phyloP scores from a whole-genome alignment of 2,329 filamentous ascomycete species.

The Ascochyta koolunga region DNA sequence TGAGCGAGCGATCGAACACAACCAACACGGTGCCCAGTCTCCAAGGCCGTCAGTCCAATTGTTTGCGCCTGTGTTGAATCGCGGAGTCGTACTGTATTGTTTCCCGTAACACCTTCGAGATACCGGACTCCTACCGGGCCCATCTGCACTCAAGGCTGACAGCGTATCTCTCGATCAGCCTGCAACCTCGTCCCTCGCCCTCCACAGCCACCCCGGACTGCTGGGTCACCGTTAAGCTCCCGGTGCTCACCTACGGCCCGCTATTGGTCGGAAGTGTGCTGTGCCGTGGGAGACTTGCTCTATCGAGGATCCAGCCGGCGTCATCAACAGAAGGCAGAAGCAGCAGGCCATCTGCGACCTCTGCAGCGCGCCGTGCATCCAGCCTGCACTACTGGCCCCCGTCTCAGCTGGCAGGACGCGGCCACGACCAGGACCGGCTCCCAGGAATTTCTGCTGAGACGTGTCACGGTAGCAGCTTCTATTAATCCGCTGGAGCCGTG shows the following conservation, averaged over 20 bases:
- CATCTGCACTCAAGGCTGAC: slow-evolving; percentile 8
- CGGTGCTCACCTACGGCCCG: slow-evolving; percentile 27
- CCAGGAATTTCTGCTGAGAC: slow-evolving; percentile 27
- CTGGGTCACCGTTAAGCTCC: slow-evolving; percentile 31
- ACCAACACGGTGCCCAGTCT: slow-evolving; percentile 14
- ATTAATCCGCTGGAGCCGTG: slow-evolving; percentile 25
- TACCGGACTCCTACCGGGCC: neutral
- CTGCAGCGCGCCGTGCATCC: slow-evolving; percentile 36
- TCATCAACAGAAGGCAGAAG: slow-evolving; percentile 42
- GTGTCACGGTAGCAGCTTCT: slow-evolving; percentile 35
- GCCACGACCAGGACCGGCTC: slow-evolving; percentile 30
- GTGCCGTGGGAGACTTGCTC: slow-evolving; percentile 39
- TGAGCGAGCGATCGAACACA: slow-evolving; percentile 15
- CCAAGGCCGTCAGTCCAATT: neutral
- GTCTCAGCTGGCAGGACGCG: slow-evolving; percentile 34
- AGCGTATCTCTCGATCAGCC: slow-evolving; percentile 14
- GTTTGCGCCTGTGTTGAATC: neutral
- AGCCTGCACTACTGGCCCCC: slow-evolving; percentile 37
- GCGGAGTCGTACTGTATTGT: neutral
- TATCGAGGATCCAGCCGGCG: slow-evolving; percentile 36
- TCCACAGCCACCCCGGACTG: slow-evolving; percentile 25
- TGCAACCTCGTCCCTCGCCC: slow-evolving; percentile 17
- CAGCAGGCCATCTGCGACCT: slow-evolving; percentile 37
- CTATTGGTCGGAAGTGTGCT: slow-evolving; percentile 35
- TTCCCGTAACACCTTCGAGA: neutral